Evolutionary conservation across 345 rosid genomes (phyloP).

Genomic region (Cardiospermum halicacabum): DNA sequence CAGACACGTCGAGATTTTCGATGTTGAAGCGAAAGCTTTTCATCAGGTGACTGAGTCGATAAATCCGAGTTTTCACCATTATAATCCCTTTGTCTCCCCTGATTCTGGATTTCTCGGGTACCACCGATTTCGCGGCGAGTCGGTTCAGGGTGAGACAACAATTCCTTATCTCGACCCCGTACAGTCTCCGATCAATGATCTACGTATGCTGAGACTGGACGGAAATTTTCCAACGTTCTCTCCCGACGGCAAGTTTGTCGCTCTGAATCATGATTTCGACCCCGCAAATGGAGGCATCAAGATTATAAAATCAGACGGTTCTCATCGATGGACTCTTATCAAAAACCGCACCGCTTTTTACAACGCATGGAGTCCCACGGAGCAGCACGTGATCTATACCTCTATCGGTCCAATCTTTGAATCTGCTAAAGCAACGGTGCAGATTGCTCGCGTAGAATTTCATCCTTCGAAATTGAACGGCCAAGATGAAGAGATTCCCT

Average conservation of each 20-base stretch:
- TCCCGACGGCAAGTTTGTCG: constrained; percentile 52
- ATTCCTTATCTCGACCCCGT: constrained; percentile 66
- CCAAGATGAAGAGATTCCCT: constrained; percentile 38
- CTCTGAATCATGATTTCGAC: constrained; percentile 44
- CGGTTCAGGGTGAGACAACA: constrained; percentile 37
- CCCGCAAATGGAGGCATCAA: constrained; percentile 41
- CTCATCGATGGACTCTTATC: constrained; percentile 66
- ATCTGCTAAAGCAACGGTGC: constrained; percentile 45
- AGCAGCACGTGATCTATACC: constrained; percentile 61
- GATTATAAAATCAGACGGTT: constrained; percentile 65
- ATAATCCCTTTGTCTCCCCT: constrained; percentile 69
- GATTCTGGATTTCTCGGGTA: constrained; percentile 53
- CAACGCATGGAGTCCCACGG: constrained; percentile 84
- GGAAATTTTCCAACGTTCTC: constrained; percentile 73
- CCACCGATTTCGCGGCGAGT: constrained; percentile 79
- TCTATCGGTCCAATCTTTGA: constrained; percentile 74
- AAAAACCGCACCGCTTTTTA: constrained; percentile 60
- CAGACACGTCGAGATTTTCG: constrained; percentile 73
- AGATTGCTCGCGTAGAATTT: constrained; percentile 72
- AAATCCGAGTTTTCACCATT: constrained; percentile 70
- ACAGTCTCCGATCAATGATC: constrained; percentile 44
- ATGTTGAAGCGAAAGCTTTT: constrained; percentile 39
- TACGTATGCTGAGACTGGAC: constrained; percentile 55
- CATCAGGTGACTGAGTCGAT: constrained; percentile 41
- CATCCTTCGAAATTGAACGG: constrained; percentile 32